Evolutionary conservation across 768 basidiomycete genomes (phyloP).

Genomic region (Psilocybe cubensis): DNA sequence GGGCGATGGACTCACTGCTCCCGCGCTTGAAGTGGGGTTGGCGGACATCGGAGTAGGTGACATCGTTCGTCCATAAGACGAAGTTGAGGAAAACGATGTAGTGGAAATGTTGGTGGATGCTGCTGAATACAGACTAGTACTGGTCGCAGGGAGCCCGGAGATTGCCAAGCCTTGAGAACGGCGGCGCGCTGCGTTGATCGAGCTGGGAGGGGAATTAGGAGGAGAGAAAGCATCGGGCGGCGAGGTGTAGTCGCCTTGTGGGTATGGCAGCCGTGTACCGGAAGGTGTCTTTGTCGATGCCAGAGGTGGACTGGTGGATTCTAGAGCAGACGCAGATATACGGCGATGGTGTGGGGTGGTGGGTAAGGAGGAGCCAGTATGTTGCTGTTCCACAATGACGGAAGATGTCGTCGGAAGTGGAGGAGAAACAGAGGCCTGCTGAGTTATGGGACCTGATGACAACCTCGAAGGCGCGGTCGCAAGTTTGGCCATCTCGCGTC

Average conservation of each 20-base stretch:
- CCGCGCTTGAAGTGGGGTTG: slow-evolving; percentile 10
- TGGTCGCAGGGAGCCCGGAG: slow-evolving; percentile 33
- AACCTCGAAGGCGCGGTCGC: slow-evolving; percentile 55
- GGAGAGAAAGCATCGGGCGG: slow-evolving; percentile 56
- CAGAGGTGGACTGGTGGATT: slow-evolving; percentile 68
- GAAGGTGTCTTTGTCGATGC: slow-evolving; percentile 46
- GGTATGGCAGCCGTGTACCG: slow-evolving; percentile 74
- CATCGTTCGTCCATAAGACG: slow-evolving; percentile 33
- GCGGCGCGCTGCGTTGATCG: slow-evolving; percentile 54
- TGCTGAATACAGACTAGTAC: slow-evolving; percentile 20
- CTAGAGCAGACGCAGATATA: slow-evolving; percentile 50
- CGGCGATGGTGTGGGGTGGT: slow-evolving; percentile 44
- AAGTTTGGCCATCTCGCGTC: slow-evolving; percentile 79
- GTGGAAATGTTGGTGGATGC: slow-evolving; percentile 21
- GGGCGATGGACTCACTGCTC: slow-evolving; percentile 24
- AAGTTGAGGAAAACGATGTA: slow-evolving; percentile 26
- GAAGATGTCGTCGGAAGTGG: slow-evolving; percentile 53
- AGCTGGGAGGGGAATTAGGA: slow-evolving; percentile 50
- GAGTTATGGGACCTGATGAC: slow-evolving; percentile 53
- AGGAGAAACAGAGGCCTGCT: slow-evolving; percentile 47
- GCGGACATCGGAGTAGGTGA: slow-evolving; percentile 23
- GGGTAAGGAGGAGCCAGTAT: slow-evolving; percentile 26
- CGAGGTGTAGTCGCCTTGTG: slow-evolving; percentile 81
- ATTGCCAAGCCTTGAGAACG: slow-evolving; percentile 53
- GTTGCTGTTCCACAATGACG: slow-evolving; percentile 35